A percentile compares a stretch with the other conserved stretches of the same genome.
These are phyloP conservation scores for Ganoderma meredithae DNA, from an alignment of 1,284 basidiomycete genomes.

Conservation along the genomic window DNA sequence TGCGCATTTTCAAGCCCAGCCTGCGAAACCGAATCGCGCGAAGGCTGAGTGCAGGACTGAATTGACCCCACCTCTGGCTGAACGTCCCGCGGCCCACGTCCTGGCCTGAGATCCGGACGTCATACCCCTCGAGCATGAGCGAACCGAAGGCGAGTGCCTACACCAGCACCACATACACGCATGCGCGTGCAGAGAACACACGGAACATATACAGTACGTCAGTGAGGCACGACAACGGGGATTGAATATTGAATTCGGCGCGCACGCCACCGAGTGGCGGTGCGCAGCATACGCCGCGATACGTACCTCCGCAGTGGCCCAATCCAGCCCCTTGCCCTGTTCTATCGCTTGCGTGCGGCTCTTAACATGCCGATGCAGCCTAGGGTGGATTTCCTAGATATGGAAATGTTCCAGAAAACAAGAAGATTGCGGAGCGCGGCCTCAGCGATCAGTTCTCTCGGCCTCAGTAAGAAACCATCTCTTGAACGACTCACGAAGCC, in stretches of 20 bases:
- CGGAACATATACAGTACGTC: background rate
- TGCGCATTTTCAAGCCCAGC: slow-evolving; percentile 11
- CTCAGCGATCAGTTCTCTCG: background rate
- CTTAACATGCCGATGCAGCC: slow-evolving; percentile 83
- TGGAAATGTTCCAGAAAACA: background rate
- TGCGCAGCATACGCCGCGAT: background rate
- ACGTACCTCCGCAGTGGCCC: slow-evolving; percentile 86
- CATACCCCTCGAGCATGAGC: slow-evolving; percentile 78
- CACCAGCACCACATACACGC: background rate
- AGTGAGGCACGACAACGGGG: slow-evolving; percentile 10
- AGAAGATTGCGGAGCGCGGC: background rate
- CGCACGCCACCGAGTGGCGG: background rate
- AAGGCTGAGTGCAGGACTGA: background rate
- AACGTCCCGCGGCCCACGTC: slow-evolving; percentile 92
- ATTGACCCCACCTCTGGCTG: slow-evolving; percentile 71
- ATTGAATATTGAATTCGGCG: background rate
- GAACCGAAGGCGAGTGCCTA: slow-evolving; percentile 87
- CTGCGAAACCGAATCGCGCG: background rate
- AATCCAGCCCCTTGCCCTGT: slow-evolving; percentile 78
- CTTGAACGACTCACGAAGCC: slow-evolving; percentile 53
- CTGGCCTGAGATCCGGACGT: slow-evolving; percentile 89
- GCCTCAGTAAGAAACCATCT: background rate
- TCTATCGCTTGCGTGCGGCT: slow-evolving; percentile 78
- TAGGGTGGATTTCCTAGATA: slow-evolving; percentile 69
- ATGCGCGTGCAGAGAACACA: background rate